These are phyloP conservation scores for Moesziomyces antarcticus DNA, from an alignment of 1,284 basidiomycete species.

Conservation along the genomic window DNA sequence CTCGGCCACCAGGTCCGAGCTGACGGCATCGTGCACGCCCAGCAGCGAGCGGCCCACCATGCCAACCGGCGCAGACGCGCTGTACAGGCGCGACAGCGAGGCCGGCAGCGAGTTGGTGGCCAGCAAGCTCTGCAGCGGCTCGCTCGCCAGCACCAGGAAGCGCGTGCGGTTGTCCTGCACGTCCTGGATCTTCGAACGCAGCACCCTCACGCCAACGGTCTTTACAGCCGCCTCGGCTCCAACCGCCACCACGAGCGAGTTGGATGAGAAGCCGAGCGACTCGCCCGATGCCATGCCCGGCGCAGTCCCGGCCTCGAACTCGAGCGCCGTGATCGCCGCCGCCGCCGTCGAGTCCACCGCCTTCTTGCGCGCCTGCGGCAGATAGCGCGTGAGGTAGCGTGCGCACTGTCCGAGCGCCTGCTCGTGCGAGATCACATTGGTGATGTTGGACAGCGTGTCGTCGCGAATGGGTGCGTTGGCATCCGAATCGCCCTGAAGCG, in stretches of 20 bases:
- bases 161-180: constrained; percentile 46
- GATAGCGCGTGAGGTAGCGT: constrained; percentile 38
- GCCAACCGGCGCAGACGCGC: constrained; percentile 5
- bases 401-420: constrained; percentile 50
- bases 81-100: constrained; percentile 20
- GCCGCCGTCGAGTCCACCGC: constrained; percentile 46
- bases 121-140: constrained; percentile 29
- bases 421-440: constrained; percentile 53
- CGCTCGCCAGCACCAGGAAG: constrained; percentile 44
- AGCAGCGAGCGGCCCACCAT: constrained; percentile 25
- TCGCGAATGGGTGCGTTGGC: constrained; percentile 29
- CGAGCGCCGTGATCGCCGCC: constrained; percentile 42
- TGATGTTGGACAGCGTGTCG: constrained; percentile 49
- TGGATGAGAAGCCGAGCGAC: constrained; percentile 39
- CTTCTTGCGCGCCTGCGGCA: constrained; percentile 48
- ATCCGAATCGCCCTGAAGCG: constrained; percentile 38
- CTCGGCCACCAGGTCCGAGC: constrained; percentile 21
- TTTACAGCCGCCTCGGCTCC: constrained; percentile 31
- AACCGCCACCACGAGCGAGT: constrained; percentile 41
- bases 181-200: constrained; percentile 43
- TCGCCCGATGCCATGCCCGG: constrained; percentile 35
- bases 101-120: constrained; percentile 22
- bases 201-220: constrained; percentile 26
- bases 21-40: constrained; percentile 26
- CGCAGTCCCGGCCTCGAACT: constrained; percentile 42